These are phyloP conservation scores for Aspergillus sp. DNA, from an alignment of 2,329 filamentous ascomycete genomes.

Conservation along the genomic window DNA sequence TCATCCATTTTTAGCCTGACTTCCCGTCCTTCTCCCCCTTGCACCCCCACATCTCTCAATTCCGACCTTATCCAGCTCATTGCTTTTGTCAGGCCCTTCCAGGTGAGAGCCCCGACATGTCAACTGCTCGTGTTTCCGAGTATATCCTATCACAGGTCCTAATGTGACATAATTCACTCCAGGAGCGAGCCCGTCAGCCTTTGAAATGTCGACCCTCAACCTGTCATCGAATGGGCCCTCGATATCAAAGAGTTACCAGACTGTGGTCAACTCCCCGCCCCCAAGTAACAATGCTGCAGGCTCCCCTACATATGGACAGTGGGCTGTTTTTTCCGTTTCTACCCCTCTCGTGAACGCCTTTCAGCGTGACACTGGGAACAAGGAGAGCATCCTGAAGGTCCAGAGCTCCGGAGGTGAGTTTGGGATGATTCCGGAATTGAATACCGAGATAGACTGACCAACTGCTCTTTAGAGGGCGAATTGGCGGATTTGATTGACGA, in stretches of 20 bases:
- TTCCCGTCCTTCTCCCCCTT: too few relatives aligned
- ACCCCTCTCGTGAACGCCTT: conserved; percentile 91
- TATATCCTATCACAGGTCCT: too few relatives aligned
- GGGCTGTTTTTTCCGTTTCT: conserved; percentile 92
- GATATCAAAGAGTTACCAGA: conserved; percentile 74
- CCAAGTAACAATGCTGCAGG: conserved; percentile 55
- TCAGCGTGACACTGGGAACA: conserved; percentile 73
- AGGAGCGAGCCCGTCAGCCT: too few relatives aligned
- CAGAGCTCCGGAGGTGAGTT: conserved; percentile 79
- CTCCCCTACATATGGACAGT: conserved; percentile 84
- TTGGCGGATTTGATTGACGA: conserved; percentile 87
- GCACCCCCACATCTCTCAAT: neutral
- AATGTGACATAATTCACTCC: too few relatives aligned
- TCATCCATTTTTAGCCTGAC: too few relatives aligned
- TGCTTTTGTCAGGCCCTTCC: too few relatives aligned
- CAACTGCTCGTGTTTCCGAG: too few relatives aligned
- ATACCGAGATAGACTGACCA: conserved; percentile 17
- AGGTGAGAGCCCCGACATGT: too few relatives aligned
- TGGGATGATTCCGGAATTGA: conserved; percentile 1
- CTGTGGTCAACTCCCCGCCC: conserved; percentile 61
- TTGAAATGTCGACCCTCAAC: conserved; percentile 73
- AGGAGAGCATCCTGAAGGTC: conserved; percentile 94
- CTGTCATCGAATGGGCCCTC: conserved; percentile 75
- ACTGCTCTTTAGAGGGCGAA: conserved; percentile 70
- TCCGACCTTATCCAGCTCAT: too few relatives aligned